Conservation (phyloP, 2,329 filamentous ascomycete genomes). For the Cladosporium velox region DNA sequence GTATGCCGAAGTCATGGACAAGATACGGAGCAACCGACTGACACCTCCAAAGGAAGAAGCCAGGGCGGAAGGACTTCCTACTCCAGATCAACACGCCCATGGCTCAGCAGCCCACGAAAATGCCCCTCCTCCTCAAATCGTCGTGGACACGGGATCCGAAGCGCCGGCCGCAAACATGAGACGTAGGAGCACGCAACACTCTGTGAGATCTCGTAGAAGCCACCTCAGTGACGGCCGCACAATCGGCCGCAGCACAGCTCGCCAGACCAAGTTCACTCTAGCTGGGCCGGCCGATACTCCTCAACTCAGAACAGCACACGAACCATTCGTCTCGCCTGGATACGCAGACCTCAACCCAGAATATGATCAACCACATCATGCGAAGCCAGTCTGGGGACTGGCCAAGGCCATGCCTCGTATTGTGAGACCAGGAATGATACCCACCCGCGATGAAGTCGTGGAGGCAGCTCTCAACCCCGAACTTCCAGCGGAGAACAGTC, state of each 20-base stretch:
- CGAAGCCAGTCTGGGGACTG: slow-evolving; percentile 56
- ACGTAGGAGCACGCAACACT: slow-evolving; percentile 6
- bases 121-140: neutral
- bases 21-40: neutral
- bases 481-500: slow-evolving; percentile 29
- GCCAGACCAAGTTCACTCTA: slow-evolving; percentile 22
- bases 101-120: slow-evolving; percentile 7
- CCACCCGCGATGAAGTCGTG: slow-evolving; percentile 39
- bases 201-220: slow-evolving; percentile 6
- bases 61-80: slow-evolving; percentile 12
- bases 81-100: slow-evolving; percentile 7
- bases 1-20: neutral
- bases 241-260: slow-evolving; percentile 7
- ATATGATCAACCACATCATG: slow-evolving; percentile 54
- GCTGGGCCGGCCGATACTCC: slow-evolving; percentile 29
- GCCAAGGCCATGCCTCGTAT: slow-evolving; percentile 58
- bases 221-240: slow-evolving; percentile 9
- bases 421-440: slow-evolving; percentile 56
- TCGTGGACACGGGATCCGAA: slow-evolving; percentile 11
- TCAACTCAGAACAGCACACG: slow-evolving; percentile 27
- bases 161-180: neutral
- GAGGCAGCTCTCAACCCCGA: slow-evolving; percentile 35
- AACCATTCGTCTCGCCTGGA: slow-evolving; percentile 51
- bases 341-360: slow-evolving; percentile 57
- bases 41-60: slow-evolving; percentile 7